Evolutionary conservation across 2,329 filamentous ascomycete species (phyloP), one percentile per base, ranked within the genome.

Genomic region (Neofusicoccum cordaticola): DNA sequence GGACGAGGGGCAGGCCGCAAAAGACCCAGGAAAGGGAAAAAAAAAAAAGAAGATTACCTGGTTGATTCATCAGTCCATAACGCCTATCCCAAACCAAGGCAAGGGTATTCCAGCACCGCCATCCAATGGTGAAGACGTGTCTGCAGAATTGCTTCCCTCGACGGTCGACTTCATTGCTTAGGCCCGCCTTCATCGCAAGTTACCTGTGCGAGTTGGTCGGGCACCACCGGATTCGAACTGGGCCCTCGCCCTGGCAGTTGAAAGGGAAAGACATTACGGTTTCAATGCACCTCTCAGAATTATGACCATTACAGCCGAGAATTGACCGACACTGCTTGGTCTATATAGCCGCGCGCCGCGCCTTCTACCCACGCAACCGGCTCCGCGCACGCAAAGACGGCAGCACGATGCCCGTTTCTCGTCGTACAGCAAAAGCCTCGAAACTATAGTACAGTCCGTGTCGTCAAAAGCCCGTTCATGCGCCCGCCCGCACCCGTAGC

Each of bases 81-180:
- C 68, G 66, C 66, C 63, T 68, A 70, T 71, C 70, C 72, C 73
- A 53, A 75, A 77, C 74, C 75, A 66, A 63, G 70, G 69, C 70
- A 71, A 67, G 71, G 75, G 75, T 77, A 76, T 67, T 77, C 75
- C 75, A 75, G 73, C 73, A 68, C 74, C 75, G 76, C 75, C 75
- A 72, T 74, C 74, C 74, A 71, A 73, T 75, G 74, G 74, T 77
- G 75, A 76, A 76, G 70, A 67, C 74, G 69, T 65, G 74, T 76
- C 71, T 78, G 75, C 76, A 74, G 75, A 77, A 77, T 77, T 77
- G 70, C 76, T 78, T 77, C 76, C 75, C 76, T 78, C 72, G 70
- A 74, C 75, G 68, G 62, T 77, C 74, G 74, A 70, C 71, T 74
- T 76, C 76, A 78, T 78, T 77, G 76, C 76, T 78, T 76, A 78